phyloP scores from a whole-genome alignment of 208 protist species.

The Leishmania mexicana region DNA sequence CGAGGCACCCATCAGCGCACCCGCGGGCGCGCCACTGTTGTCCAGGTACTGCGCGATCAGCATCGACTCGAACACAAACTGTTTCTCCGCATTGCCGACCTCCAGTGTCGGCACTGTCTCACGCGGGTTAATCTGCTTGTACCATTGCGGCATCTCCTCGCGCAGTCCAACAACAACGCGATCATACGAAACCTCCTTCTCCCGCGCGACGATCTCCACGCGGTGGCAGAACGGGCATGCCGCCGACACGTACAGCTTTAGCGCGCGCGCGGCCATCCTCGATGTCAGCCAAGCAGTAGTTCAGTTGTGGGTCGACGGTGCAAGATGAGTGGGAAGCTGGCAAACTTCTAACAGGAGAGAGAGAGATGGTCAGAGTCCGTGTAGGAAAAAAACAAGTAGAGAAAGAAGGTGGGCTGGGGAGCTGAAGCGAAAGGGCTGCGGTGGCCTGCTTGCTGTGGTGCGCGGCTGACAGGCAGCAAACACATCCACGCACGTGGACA shows the following conservation, averaged over 20 bases:
- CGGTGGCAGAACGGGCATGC: conserved; percentile 76
- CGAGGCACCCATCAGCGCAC: conserved; percentile 45
- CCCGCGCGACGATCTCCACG: conserved; percentile 55
- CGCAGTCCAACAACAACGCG: conserved; percentile 44
- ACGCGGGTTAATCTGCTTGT: conserved; percentile 73
- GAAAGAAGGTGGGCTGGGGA: too few species aligned
- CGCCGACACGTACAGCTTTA: conserved; percentile 62
- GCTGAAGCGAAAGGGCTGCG: not conserved
- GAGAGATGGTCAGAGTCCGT: not conserved
- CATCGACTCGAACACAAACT: conserved; percentile 64
- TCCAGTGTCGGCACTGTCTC: conserved; percentile 75
- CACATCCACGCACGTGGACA: not conserved
- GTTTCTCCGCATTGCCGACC: conserved; percentile 39
- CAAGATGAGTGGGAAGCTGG: not conserved
- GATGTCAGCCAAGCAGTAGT: not conserved
- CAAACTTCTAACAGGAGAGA: not conserved
- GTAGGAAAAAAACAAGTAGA: not conserved
- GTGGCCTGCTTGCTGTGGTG: not conserved
- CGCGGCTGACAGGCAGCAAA: not conserved
- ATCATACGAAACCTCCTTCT: conserved; percentile 62
- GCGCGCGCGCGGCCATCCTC: conserved; percentile 17
- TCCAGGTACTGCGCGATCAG: conserved; percentile 80
- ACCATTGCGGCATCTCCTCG: conserved; percentile 73
- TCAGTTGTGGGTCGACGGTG: not conserved
- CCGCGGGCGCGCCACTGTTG: conserved; percentile 28